These are phyloP conservation scores for Ceratocystis alfenasii DNA, from an alignment of 2,329 filamentous ascomycete genomes.

Conservation along the genomic window DNA sequence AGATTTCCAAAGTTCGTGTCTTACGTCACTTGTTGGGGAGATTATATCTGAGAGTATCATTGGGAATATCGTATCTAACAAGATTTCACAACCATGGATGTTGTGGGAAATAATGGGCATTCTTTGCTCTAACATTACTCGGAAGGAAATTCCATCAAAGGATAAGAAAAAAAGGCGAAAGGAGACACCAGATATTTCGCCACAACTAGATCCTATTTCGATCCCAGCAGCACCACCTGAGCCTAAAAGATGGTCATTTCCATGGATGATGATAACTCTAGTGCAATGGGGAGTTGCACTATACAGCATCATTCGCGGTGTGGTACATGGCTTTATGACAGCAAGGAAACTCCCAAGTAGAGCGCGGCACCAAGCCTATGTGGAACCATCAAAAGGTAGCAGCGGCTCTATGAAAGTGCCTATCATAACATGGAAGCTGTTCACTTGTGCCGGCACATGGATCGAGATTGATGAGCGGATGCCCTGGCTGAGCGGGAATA, in stretches of 20 bases:
- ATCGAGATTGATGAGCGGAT: slow-evolving; percentile 66
- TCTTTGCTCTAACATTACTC: slow-evolving; percentile 36
- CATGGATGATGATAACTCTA: slow-evolving; percentile 42
- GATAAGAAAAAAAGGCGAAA: slow-evolving; percentile 15
- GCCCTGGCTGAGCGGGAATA: slow-evolving; percentile 73
- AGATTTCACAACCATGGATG: slow-evolving; percentile 76
- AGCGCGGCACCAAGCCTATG: slow-evolving; percentile 19
- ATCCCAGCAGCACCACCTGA: background rate
- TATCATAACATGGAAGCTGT: slow-evolving; percentile 65
- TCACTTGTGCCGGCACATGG: slow-evolving; percentile 60
- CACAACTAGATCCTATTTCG: background rate
- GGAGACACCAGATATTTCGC: background rate
- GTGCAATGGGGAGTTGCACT: slow-evolving; percentile 44
- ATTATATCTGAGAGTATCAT: slow-evolving; percentile 84
- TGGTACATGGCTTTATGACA: slow-evolving; percentile 33
- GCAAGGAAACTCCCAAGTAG: slow-evolving; percentile 25
- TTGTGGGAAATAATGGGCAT: slow-evolving; percentile 77
- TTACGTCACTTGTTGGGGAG: slow-evolving; percentile 72
- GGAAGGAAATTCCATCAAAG: slow-evolving; percentile 25
- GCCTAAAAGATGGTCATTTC: slow-evolving; percentile 31
- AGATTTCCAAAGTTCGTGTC: slow-evolving; percentile 75
- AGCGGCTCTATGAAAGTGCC: slow-evolving; percentile 38
- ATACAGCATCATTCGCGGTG: slow-evolving; percentile 53
- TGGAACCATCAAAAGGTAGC: slow-evolving; percentile 20
- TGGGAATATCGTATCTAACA: slow-evolving; percentile 67